Evolutionary conservation across 2,329 filamentous ascomycete genomes (phyloP).

Genomic region (Thielaviopsis ethacetica): DNA sequence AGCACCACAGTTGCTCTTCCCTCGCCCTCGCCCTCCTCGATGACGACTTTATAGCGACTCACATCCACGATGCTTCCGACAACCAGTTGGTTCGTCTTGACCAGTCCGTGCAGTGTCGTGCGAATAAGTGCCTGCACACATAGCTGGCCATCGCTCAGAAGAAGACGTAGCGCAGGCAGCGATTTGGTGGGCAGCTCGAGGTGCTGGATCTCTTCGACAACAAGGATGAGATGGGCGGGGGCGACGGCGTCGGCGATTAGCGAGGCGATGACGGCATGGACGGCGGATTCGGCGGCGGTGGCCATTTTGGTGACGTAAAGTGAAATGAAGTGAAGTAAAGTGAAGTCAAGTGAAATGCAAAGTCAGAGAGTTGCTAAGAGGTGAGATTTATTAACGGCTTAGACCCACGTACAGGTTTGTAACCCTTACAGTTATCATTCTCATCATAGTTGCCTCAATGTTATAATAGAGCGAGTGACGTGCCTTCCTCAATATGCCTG

Average conservation of each 20-base stretch:
- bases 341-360: too few relatives aligned
- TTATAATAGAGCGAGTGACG: too few relatives aligned
- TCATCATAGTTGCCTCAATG: too few relatives aligned
- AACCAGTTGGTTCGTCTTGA: conserved; percentile 27
- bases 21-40: background rate
- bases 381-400: too few relatives aligned
- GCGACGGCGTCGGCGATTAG: conserved; percentile 62
- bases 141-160: conserved; percentile 36
- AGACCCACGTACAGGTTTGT: too few relatives aligned
- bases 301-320: conserved; percentile 50
- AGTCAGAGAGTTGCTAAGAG: too few relatives aligned
- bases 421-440: too few relatives aligned
- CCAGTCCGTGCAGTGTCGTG: conserved; percentile 29
- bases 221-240: conserved; percentile 69
- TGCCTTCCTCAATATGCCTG: too few relatives aligned
- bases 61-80: conserved; percentile 33
- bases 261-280: conserved; percentile 60
- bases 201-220: conserved; percentile 28
- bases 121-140: conserved; percentile 37
- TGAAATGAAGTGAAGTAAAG: too few relatives aligned
- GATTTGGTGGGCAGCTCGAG: conserved; percentile 18
- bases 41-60: conserved; percentile 21
- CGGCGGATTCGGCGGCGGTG: conserved; percentile 68
- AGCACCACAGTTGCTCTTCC: background rate
- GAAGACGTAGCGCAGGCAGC: conserved; percentile 27